phyloP scores from a whole-genome alignment of 2,329 filamentous ascomycete genomes.

The Aureobasidium sp. region DNA sequence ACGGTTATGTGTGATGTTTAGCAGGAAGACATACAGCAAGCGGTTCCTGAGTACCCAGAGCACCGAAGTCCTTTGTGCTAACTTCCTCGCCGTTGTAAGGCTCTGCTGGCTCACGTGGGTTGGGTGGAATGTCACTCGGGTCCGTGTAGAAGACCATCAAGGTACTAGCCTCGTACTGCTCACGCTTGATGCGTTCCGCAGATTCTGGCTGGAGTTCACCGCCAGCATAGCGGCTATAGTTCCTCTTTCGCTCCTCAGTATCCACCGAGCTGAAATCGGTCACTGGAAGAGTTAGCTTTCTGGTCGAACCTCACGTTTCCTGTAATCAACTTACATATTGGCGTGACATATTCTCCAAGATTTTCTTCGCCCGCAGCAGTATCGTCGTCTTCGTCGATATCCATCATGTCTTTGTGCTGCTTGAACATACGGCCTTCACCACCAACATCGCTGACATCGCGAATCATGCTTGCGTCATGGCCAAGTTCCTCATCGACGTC shows the following conservation, averaged over 20 bases:
- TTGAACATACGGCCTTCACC: constrained; percentile 50
- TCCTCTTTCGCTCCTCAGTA: constrained; percentile 33
- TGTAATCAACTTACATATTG: background rate
- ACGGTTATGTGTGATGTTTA: background rate
- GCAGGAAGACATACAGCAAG: constrained; percentile 10
- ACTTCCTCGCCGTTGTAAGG: constrained; percentile 24
- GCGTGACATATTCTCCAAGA: constrained; percentile 11
- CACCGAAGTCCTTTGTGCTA: constrained; percentile 30
- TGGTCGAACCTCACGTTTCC: background rate
- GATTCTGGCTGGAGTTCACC: constrained; percentile 31
- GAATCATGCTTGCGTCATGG: constrained; percentile 57
- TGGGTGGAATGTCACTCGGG: constrained; percentile 37
- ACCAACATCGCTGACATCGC: constrained; percentile 63
- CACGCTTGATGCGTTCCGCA: constrained; percentile 35
- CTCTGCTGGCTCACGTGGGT: constrained; percentile 37
- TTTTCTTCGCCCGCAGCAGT: constrained; percentile 42
- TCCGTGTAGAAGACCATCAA: constrained; percentile 40
- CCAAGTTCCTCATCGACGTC: constrained; percentile 63
- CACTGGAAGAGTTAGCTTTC: constrained; percentile 5
- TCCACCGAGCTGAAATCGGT: constrained; percentile 37
- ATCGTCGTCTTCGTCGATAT: constrained; percentile 55
- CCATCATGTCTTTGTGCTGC: constrained; percentile 55
- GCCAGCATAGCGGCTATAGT: constrained; percentile 39
- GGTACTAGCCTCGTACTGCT: constrained; percentile 37
- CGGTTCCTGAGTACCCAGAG: constrained; percentile 20